Conservation (phyloP, 371 early-diverging fungal species). For the Umbelopsis sp. region DNA sequence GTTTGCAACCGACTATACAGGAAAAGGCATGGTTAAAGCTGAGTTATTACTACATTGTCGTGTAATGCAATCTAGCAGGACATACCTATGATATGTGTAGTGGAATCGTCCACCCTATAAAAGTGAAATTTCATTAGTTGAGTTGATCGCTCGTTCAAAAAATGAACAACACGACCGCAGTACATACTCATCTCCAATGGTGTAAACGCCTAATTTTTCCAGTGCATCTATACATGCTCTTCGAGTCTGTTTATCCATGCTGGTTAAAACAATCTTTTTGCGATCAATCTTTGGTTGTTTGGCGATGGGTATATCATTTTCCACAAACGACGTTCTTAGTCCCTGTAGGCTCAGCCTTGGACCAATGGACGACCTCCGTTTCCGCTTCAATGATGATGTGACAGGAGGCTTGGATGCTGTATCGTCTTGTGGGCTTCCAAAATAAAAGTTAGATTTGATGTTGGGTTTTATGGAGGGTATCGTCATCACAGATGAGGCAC, state of each 20-base stretch:
- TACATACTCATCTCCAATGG: conserved; percentile 3
- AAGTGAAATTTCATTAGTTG: background rate
- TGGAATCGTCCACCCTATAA: background rate
- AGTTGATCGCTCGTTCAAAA: background rate
- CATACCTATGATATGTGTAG: conserved; percentile 19
- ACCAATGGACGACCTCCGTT: conserved; percentile 1
- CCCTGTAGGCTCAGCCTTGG: conserved; percentile 4
- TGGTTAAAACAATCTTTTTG: conserved; percentile 8
- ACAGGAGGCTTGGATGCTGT: background rate
- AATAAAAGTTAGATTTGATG: conserved; percentile 13
- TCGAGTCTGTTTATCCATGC: conserved; percentile 9
- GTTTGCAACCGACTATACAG: conserved; percentile 17
- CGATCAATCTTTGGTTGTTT: conserved; percentile 5
- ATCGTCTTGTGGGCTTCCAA: conserved; percentile 1
- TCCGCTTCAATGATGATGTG: background rate
- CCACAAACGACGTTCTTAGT: background rate
- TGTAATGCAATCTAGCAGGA: no score
- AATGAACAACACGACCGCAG: background rate
- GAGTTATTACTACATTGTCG: background rate
- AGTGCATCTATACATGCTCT: background rate
- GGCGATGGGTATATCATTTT: background rate
- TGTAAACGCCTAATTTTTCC: conserved; percentile 3
- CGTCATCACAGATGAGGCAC: background rate
- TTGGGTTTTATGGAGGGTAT: background rate
- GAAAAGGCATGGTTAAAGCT: background rate